Evolutionary conservation across 139 green algal species (phyloP), one percentile per base, ranked within the genome.

Genomic region (Chlorella sp.): DNA sequence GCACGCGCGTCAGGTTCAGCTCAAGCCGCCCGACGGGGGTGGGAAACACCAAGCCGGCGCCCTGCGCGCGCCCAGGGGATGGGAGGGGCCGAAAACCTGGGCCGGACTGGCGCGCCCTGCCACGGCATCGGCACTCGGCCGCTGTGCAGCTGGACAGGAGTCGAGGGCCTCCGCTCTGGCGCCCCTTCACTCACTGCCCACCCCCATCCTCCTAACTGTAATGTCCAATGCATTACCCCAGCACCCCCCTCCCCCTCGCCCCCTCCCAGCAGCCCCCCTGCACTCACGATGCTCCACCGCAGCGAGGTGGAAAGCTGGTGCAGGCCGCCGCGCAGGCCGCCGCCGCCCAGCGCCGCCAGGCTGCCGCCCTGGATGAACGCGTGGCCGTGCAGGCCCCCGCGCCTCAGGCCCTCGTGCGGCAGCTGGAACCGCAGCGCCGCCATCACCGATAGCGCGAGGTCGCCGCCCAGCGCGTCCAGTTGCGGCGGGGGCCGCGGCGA

Each of bases 331-430:
- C 62, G 65, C 59, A 77, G 35, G 12, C 75, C 46, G 25, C 38
- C 27, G 35, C 72, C 69, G 25, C 46, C 50, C 43, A 94, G 53
- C 40, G 77, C 75, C 27, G 83, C 64, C 25, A 85, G 59, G 73
- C 78, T 95, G 35, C 91, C 91, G 14, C 84, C 87, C 59, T 95
- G 94, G 8, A 91, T 50, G 75, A 95, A 96, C 8, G 87, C 68
- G 55, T 96, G 91, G 45, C 86, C 91, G n/a, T 93, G 75, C 14
- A 92, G 71, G 55, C 83, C 85, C 25, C 77, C 53, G 53, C 66
- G 69, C 68, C 73, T 64, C 40, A 89, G 27, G 3, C 79, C 75
- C 11, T 77, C 63, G 19, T 81, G 60, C 0, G 90, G 90, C 48
- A 94, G 64, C 60, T 84, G 64, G 74, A 91, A 94, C 42, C 82